A percentile compares a stretch with the other conserved stretches of the same genome.
These are phyloP conservation scores for Colletotrichum noveboracense DNA, from an alignment of 2,329 filamentous ascomycete species.

Conservation along the genomic window DNA sequence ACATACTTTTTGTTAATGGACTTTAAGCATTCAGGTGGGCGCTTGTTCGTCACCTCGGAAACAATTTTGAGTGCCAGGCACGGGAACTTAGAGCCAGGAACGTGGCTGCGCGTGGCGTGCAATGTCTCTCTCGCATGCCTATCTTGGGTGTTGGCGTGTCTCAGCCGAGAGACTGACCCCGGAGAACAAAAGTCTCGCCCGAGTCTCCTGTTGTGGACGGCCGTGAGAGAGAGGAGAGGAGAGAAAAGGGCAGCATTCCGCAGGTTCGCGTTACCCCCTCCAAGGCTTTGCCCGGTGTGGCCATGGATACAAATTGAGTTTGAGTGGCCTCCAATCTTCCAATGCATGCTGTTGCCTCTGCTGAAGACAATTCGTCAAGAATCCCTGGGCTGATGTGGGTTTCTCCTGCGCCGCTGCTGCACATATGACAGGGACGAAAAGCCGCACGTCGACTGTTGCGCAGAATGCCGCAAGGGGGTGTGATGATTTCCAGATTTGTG, in stretches of 20 bases:
- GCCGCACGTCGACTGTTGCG: neutral
- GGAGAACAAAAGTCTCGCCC: neutral
- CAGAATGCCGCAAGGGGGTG: neutral
- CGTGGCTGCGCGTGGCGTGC: neutral
- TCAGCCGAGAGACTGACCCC: neutral
- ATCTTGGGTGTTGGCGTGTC: neutral
- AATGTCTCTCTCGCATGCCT: neutral
- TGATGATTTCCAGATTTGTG: neutral
- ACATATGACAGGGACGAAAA: neutral
- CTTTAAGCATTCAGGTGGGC: neutral
- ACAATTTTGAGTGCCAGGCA: neutral
- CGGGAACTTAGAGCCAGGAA: neutral
- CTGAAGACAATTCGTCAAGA: neutral
- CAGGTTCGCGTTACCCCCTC: neutral
- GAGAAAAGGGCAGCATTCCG: neutral
- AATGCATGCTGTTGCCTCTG: neutral
- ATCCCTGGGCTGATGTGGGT: neutral
- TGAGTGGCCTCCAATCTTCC: neutral
- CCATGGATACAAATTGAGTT: neutral
- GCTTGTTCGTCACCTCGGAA: neutral
- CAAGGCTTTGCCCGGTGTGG: neutral
- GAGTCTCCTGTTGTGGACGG: neutral
- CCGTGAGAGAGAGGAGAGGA: neutral
- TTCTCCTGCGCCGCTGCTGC: neutral
- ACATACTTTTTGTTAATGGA: neutral